Evolutionary conservation across 805 yeast species (phyloP).

Genomic region (Teunomyces aglyptinius): DNA sequence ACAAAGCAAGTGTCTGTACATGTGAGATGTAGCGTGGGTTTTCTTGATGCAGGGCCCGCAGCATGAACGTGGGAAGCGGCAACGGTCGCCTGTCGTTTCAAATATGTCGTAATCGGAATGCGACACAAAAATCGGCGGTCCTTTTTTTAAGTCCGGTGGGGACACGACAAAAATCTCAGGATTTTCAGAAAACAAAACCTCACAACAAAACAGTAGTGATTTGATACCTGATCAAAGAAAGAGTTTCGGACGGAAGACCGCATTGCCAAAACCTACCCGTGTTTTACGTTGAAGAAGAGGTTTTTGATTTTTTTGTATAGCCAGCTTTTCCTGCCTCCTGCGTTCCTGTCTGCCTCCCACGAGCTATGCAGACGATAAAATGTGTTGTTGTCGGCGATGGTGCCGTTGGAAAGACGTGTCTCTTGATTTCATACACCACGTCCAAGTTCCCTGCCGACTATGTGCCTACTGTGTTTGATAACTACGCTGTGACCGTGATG

Average conservation of each 20-base stretch:
- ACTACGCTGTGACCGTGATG: constrained; percentile 91
- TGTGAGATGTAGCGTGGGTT: too few species aligned
- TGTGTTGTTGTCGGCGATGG: constrained; percentile 99
- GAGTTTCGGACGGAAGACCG: constrained; percentile 1
- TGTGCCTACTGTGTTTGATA: constrained; percentile 97
- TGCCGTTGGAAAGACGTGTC: constrained; percentile 98
- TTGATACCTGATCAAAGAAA: constrained; percentile 4
- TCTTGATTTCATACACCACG: constrained; percentile 92
- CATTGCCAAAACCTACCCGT: neutral
- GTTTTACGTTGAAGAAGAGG: neutral
- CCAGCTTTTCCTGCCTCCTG: neutral
- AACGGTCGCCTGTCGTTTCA: neutral
- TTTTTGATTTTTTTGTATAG: neutral
- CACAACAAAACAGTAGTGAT: constrained; percentile 3
- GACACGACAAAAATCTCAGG: constrained; percentile 2
- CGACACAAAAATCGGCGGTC: neutral
- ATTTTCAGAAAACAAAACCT: constrained; percentile 5
- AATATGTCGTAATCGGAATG: neutral
- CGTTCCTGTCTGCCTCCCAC: neutral
- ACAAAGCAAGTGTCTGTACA: too few species aligned
- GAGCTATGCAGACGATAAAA: constrained; percentile 61
- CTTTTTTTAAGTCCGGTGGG: neutral
- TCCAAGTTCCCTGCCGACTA: constrained; percentile 97
- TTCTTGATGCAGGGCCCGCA: neutral
- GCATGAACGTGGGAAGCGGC: too few species aligned